Evolutionary conservation across 108 stramenopile genomes (phyloP).

Genomic region (Cyclotella choctawhatcheeana): DNA sequence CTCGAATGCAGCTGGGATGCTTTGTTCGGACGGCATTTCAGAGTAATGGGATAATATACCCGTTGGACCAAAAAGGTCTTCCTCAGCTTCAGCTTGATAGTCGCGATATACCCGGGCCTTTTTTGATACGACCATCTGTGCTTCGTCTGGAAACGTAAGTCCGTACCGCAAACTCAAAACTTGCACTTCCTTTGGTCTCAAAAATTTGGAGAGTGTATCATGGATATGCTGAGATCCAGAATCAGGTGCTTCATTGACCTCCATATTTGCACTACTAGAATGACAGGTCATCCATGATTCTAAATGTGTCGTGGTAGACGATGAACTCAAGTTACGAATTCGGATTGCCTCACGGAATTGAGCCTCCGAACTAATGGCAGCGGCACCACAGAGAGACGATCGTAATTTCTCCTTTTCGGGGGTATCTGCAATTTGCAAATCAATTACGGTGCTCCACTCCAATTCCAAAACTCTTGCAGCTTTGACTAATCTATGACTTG

Average conservation of each 20-base stretch:
- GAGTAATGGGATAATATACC: slow-evolving; percentile 52
- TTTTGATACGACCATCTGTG: background rate
- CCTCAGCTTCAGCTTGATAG: slow-evolving; percentile 72
- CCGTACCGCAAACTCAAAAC: slow-evolving; percentile 82
- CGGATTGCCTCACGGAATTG: slow-evolving; percentile 47
- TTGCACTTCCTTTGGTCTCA: slow-evolving; percentile 79
- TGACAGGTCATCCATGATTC: slow-evolving; percentile 49
- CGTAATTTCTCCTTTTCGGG: slow-evolving; percentile 51
- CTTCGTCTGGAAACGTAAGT: slow-evolving; percentile 47
- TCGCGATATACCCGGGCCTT: slow-evolving; percentile 42
- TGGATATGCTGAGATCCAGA: slow-evolving; percentile 51
- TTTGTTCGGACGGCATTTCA: background rate
- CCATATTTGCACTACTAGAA: slow-evolving; percentile 18
- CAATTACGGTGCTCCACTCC: slow-evolving; percentile 50
- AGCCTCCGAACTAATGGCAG: slow-evolving; percentile 36
- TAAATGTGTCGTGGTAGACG: slow-evolving; percentile 21
- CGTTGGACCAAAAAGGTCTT: slow-evolving; percentile 63
- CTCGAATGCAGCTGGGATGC: background rate
- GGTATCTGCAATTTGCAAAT: slow-evolving; percentile 18
- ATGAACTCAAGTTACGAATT: slow-evolving; percentile 38
- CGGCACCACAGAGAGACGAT: slow-evolving; percentile 17
- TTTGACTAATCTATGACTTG: slow-evolving; percentile 58
- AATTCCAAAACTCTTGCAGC: slow-evolving; percentile 65
- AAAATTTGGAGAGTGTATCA: slow-evolving; percentile 59
- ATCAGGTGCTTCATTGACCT: slow-evolving; percentile 6